phyloP scores from a whole-genome alignment of 129 eudicot species.

The Dittrichia graveolens region DNA sequence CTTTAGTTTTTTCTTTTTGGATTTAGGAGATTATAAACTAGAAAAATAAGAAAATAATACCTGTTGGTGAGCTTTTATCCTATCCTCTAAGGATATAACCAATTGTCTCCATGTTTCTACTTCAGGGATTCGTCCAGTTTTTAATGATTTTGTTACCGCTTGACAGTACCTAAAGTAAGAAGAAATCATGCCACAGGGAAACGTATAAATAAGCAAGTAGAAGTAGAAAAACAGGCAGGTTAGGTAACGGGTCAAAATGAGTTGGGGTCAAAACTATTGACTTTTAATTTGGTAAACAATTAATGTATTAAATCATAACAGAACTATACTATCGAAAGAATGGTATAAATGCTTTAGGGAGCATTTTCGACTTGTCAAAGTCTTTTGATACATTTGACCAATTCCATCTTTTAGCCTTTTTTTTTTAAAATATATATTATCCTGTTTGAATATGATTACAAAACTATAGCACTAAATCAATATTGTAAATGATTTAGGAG shows the following conservation, averaged over 20 bases:
- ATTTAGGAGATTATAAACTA: neutral
- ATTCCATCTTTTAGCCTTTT: neutral
- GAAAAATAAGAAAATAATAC: slow-evolving; percentile 32
- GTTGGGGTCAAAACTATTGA: neutral
- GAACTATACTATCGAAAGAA: no score
- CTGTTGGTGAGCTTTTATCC: slow-evolving; percentile 92
- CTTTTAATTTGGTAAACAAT: neutral
- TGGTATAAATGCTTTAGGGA: no score
- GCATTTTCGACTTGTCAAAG: no score
- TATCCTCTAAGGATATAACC: slow-evolving; percentile 78
- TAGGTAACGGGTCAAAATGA: neutral
- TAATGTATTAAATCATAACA: no score
- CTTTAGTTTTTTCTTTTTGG: neutral
- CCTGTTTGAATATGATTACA: neutral
- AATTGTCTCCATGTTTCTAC: slow-evolving; percentile 69
- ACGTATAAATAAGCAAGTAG: neutral
- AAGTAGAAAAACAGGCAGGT: neutral
- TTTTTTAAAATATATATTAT: neutral
- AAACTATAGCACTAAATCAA: neutral
- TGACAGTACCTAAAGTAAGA: slow-evolving; percentile 83
- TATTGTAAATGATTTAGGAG: neutral
- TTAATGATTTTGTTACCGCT: slow-evolving; percentile 65
- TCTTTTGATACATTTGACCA: no score
- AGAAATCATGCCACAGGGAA: neutral
- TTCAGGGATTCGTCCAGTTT: slow-evolving; percentile 87